Percentiles rank a stretch among this genome's conserved stretches.
Conservation (phyloP, 306 rosid species). For the Arachis stenosperma region DNA sequence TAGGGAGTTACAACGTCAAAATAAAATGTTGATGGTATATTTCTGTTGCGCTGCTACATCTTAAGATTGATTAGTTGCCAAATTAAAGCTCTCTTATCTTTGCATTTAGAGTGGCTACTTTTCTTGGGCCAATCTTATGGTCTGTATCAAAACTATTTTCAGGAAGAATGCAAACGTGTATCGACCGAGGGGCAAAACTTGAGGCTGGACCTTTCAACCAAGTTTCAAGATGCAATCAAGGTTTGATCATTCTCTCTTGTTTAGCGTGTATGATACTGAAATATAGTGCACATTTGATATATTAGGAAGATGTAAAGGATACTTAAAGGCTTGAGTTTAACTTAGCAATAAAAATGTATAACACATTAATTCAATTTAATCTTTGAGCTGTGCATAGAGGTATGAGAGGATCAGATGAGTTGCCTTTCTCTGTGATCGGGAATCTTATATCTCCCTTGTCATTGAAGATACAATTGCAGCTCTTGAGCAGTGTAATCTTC, state of each 20-base stretch:
- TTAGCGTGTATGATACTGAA: too few relatives aligned
- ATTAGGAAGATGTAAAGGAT: conserved; percentile 8
- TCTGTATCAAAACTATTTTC: conserved; percentile 41
- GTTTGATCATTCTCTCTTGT: conserved; percentile 37
- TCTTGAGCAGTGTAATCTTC: not conserved
- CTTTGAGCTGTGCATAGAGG: conserved; percentile 17
- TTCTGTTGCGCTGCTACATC: conserved; percentile 35
- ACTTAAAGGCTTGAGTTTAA: not conserved
- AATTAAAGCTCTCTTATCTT: not conserved
- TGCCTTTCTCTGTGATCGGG: conserved; percentile 1
- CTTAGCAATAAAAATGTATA: not conserved
- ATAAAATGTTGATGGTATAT: conserved; percentile 89
- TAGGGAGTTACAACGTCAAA: conserved; percentile 96
- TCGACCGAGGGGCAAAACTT: conserved; percentile 91
- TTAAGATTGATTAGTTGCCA: conserved; percentile 22
- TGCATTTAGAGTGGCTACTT: not conserved
- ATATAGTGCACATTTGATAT: conserved; percentile 21
- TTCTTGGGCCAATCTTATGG: not conserved
- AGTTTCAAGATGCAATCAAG: conserved; percentile 97
- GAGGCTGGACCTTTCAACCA: conserved; percentile 85
- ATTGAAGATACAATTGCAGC: not conserved
- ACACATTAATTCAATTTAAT: conserved; percentile 2
- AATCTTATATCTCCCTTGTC: not conserved
- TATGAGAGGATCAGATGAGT: not conserved
- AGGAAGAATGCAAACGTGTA: conserved; percentile 95